Conservation (phyloP, 495 filamentous ascomycete genomes). For the Hypoxylon intermedium region DNA sequence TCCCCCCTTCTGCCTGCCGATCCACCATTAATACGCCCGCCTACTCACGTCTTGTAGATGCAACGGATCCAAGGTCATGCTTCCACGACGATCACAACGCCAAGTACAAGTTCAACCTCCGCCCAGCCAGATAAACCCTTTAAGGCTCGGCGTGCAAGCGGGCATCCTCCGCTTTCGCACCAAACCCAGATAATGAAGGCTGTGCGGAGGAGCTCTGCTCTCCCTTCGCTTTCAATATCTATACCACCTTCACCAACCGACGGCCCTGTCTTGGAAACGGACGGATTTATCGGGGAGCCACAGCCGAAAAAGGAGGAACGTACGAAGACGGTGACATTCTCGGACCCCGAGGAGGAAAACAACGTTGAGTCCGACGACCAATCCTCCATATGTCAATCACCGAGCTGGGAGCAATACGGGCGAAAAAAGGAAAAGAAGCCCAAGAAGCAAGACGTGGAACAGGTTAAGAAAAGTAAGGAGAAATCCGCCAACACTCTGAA, state of each 20-base stretch:
- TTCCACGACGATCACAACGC: slow-evolving; percentile 36
- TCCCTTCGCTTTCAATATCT: slow-evolving; percentile 52
- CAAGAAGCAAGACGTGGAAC: slow-evolving; percentile 53
- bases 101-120: slow-evolving; percentile 42
- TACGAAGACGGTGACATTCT: slow-evolving; percentile 54
- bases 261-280: slow-evolving; percentile 15
- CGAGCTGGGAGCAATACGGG: slow-evolving; percentile 60
- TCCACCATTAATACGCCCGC: slow-evolving; percentile 41
- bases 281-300: slow-evolving; percentile 29
- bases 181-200: slow-evolving; percentile 55
- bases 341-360: slow-evolving; percentile 44
- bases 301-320: slow-evolving; percentile 39
- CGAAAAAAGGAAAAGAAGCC: slow-evolving; percentile 58
- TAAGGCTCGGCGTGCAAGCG: slow-evolving; percentile 45
- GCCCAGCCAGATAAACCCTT: slow-evolving; percentile 37
- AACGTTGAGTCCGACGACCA: slow-evolving; percentile 53
- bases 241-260: slow-evolving; percentile 45
- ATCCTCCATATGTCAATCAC: slow-evolving; percentile 64
- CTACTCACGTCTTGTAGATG: slow-evolving; percentile 47
- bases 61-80: slow-evolving; percentile 46
- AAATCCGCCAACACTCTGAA: slow-evolving; percentile 47
- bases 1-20: slow-evolving; percentile 29
- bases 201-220: slow-evolving; percentile 45
- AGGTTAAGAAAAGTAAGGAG: slow-evolving; percentile 51
- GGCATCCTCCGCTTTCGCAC: slow-evolving; percentile 46